These are phyloP conservation scores for Lipomyces starkeyi DNA, from an alignment of 805 yeast genomes.

Conservation along the genomic window DNA sequence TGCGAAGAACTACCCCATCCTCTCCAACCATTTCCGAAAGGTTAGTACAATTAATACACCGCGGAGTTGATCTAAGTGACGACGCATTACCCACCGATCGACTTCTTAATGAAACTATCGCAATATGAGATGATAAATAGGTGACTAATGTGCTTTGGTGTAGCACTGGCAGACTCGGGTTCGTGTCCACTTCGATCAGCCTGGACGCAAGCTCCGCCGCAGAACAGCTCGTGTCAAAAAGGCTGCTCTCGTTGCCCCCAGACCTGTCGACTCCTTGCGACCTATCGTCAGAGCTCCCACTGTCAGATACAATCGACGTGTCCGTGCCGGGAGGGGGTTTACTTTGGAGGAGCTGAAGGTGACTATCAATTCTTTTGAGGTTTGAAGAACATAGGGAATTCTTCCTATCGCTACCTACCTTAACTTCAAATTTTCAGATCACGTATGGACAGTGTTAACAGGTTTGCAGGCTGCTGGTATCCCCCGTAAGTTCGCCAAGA, in stretches of 20 bases:
- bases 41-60: constrained; percentile 14
- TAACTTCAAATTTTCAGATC: not conserved
- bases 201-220: constrained; percentile 98
- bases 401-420: not conserved
- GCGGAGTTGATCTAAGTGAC: not conserved
- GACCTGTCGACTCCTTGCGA: constrained; percentile 94
- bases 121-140: not conserved
- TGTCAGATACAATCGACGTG: constrained; percentile 98
- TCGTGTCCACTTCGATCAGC: constrained; percentile 99
- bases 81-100: not conserved
- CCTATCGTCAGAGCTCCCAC: constrained; percentile 99
- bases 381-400: not conserved
- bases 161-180: constrained; percentile 99
- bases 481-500: constrained; percentile 93
- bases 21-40: constrained; percentile 99
- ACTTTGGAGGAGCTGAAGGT: constrained; percentile 91
- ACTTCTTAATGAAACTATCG: not conserved
- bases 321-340: constrained; percentile 99
- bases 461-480: constrained; percentile 76
- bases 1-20: constrained; percentile 97
- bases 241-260: constrained; percentile 97
- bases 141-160: not conserved
- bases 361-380: not conserved
- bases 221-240: constrained; percentile 90
- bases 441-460: not conserved